Evolutionary conservation across 306 rosid genomes (phyloP), one percentile per base, ranked within the genome.

Genomic region (Cyclanthera cordifolia): DNA sequence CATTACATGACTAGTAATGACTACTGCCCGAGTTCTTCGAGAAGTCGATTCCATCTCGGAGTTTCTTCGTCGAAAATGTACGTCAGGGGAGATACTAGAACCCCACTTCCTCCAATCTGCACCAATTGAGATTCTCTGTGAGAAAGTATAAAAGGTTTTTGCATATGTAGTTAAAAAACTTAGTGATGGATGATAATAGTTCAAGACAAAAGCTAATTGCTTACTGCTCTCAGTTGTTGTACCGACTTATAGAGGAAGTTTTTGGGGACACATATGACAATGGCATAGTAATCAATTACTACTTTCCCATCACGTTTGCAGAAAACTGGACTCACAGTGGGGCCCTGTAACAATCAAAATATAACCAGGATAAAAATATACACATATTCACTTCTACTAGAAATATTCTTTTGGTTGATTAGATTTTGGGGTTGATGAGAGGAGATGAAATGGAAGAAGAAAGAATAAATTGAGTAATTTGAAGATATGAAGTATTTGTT

Each of bases 71-170:
- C 91, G 53, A 93, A 93, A 73, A 93, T 90, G 82, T 93, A 93
- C 34, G 99, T 93, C 90, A 93, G 72, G 3, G 96, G 99, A 12
- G 96, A 90, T 72, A 90, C 20, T 60, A 93, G 85, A 83, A 90
- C 99, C 28, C 99, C 99, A 32, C 96, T 93, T 74, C 99, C 99
- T 59, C 99, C 96, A 24, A 93, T 76, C 96, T 93, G 85, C 86
- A 81, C 69, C 68, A 75, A 37, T 30, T 9, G 21, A 4, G 21
- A 4, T 65, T 45, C 39, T 3, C 21, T 1, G 19, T 43, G 69
- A 64, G 30, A n/a, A 60, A 60, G 30, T 34, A 34, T 54, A 60
- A n/a, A 37, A 8, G 30, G 39, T 56, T 37, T 55, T 14, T 15
- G 41, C 4, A 11, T 37, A 37, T 7, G 12, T n/a, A n/a, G n/a